Base-by-base conservation (phyloP, 192 early-diverging fungal species). In the Gryganskiella cystojenkinii region DNA sequence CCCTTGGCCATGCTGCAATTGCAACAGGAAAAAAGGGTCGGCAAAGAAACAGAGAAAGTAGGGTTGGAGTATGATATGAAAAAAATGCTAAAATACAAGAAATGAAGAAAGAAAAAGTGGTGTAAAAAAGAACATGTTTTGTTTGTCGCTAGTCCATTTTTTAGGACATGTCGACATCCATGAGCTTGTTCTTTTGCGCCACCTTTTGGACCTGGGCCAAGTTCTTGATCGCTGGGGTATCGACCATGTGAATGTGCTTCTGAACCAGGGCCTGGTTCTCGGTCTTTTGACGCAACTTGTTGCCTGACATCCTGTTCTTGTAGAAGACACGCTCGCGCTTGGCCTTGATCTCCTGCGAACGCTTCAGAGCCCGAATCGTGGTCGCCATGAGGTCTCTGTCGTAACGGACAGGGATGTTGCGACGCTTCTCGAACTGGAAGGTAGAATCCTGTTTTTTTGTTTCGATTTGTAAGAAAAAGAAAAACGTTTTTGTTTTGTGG, bases 281-380 rank as follows among this genome's bases (percentile, higher is more conserved):
- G 51, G 76, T 83, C 80, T 85, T 91, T 58, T 95, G 94, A 61
- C 86, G 86, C 67, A 93, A 89, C 86, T 92, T 92, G 82, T 96
- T 96, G 27, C 92, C 94, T 57, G 84, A 81, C 91, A 98, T 93
- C 64, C 95, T 89, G 81, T 90, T 90, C 91, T 95, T 96, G 85
- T 87, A 94, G 86, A 95, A 96, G 28, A 94, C 97, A 52, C 93
- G 87, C 80, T 98, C 98, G 72, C 98, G 89, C 80, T 93, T 93
- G 37, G 91, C 87, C 72, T 93, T 91, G 83, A 99, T 98, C 85
- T 98, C 96, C 75, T 91, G 88, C 34, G 98, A 93, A 62, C 95
- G 90, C 87, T 99, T 98, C 94, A 99, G 97, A 34, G 98, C 97
- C 89, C 96, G 98, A 81, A 99, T 82, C 1, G 98, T 99, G 10